Percentiles rank a stretch among this genome's conserved stretches.
Evolutionary conservation across 2,329 filamentous ascomycete species (phyloP).

Genomic region (Hypoxylon sp.): DNA sequence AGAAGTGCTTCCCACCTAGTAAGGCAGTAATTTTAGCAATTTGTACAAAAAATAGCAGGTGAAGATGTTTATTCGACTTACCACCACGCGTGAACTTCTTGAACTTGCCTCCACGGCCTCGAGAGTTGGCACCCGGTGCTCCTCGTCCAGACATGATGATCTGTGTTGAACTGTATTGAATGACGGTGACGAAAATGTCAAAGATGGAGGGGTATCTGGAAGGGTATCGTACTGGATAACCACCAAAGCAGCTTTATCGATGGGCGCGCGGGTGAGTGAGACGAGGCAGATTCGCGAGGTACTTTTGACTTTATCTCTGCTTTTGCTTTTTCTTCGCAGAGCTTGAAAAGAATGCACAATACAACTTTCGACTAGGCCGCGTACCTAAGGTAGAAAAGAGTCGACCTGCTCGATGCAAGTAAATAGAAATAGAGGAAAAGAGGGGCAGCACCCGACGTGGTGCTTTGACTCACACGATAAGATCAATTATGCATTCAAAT

Average conservation of each 20-base stretch:
- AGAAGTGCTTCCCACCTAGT: slow-evolving; percentile 93
- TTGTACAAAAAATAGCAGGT: not conserved
- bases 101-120: slow-evolving; percentile 92
- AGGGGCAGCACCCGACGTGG: slow-evolving; percentile 18
- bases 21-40: slow-evolving; percentile 22
- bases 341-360: not conserved
- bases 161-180: not conserved
- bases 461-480: slow-evolving; percentile 5
- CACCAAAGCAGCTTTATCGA: not conserved
- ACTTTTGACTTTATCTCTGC: not conserved
- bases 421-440: slow-evolving; percentile 6
- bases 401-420: slow-evolving; percentile 12
- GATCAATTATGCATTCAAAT: too few species aligned
- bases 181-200: slow-evolving; percentile 1
- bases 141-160: slow-evolving; percentile 53
- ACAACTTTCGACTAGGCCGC: not conserved
- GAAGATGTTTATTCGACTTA: slow-evolving; percentile 51
- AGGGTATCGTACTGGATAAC: slow-evolving; percentile 7
- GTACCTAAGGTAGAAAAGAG: not conserved
- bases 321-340: too few species aligned
- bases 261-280: not conserved
- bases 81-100: slow-evolving; percentile 93
- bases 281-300: not conserved
- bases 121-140: slow-evolving; percentile 59
- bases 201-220: slow-evolving; percentile 16